These are phyloP conservation scores for Magnusiomyces ingens DNA, from an alignment of 1,139 yeast genomes.

Conservation along the genomic window DNA sequence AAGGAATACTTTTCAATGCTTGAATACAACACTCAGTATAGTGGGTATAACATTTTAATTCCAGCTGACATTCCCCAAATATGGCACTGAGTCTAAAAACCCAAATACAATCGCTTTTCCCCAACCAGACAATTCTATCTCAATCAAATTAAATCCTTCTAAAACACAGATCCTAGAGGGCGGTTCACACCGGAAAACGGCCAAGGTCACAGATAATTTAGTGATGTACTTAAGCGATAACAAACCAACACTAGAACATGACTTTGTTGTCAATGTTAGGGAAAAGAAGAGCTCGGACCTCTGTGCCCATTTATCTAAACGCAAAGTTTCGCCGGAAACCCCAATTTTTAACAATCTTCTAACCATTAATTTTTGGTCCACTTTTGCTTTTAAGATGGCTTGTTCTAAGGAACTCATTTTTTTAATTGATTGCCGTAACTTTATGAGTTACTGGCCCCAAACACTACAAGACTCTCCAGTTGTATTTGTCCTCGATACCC, in stretches of 20 bases:
- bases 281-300: no score
- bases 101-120: background rate
- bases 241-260: no score
- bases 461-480: constrained; percentile 8
- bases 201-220: no score
- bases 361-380: constrained; percentile 1
- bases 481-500: constrained; percentile 11
- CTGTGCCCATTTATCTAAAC: no score
- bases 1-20: constrained; percentile 2
- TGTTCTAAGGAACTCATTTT: constrained; percentile 12
- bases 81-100: background rate
- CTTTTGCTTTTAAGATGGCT: background rate
- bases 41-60: constrained; percentile 6
- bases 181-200: no score
- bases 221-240: no score
- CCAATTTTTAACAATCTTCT: constrained; percentile 8
- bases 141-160: background rate
- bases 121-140: constrained; percentile 3
- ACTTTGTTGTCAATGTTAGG: no score
- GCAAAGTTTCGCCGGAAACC: no score
- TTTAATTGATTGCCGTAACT: constrained; percentile 11
- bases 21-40: constrained; percentile 12
- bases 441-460: constrained; percentile 4
- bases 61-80: constrained; percentile 9
- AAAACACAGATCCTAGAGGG: no score